Evolutionary conservation across 2,329 filamentous ascomycete species (phyloP), one percentile per base, ranked within the genome.

Genomic region (Ceratocystis albifundus): DNA sequence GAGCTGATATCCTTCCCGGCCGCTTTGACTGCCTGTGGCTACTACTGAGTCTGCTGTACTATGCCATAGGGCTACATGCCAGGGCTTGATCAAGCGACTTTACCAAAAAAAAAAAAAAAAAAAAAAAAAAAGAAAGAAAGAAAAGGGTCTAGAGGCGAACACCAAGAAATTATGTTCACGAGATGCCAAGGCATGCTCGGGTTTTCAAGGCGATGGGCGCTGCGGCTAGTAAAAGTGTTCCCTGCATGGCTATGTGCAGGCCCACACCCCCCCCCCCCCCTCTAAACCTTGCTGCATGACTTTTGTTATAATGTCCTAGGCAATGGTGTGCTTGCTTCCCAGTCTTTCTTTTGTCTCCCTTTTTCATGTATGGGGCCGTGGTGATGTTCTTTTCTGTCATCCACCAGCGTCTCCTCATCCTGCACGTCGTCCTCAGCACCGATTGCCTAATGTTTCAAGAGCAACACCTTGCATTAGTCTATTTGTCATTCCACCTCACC

Each of bases 381-480:
- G 36, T 12, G 10, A 41, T 41, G 53, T 32, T 30, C 30, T 28
- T 57, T 32, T 17, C n/a, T 57, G 25, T 57, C 12, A 28, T 57
- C 53, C 53, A 10, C 46, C 6, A n/a, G 10, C 17, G 22, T 22
- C 17, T 50, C n/a, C n/a, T 50, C 3, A 12, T 12, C 46, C 8
- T 50, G 46, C n/a, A 10, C 7, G 12, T 17, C 53, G 25, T 57
- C n/a, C 46, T 20, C 10, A 25, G 53, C 20, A 57, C 17, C 32
- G 53, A 41, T 41, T 22, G 3, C 53, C 30, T 57, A 28, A 57
- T 17, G 53, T 57, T 57, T 57, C 53, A 57, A 57, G 25, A 57
- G 22, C 53, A 30, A n/a, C 53, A 57, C 53, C 53, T 57, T 57
- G 53, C 53, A 57, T 57, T 32, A 17, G 20, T 45, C 41, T 62